Evolutionary conservation across 2,329 filamentous ascomycete species (phyloP).

Genomic region (Ceratocystis diversiconidia): DNA sequence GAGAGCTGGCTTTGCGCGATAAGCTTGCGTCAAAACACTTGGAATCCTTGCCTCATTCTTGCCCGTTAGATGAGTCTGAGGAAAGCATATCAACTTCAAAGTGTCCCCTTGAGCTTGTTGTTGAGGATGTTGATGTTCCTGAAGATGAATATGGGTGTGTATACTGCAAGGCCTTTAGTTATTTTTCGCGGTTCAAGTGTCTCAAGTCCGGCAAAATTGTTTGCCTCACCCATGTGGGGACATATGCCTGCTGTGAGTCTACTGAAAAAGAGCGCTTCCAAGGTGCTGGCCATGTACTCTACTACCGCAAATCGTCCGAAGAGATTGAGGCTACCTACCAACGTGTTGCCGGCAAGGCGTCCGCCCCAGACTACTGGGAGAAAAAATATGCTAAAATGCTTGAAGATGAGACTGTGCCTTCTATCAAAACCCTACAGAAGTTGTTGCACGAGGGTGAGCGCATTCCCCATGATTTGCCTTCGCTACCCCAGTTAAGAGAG

Average conservation of each 20-base stretch:
- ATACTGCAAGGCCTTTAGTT: constrained; percentile 85
- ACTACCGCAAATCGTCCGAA: constrained; percentile 63
- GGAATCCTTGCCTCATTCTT: constrained; percentile 39
- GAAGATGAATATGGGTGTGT: constrained; percentile 89
- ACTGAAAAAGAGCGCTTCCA: constrained; percentile 51
- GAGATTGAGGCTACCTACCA: constrained; percentile 51
- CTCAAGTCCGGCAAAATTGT: constrained; percentile 64
- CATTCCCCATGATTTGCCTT: constrained; percentile 79
- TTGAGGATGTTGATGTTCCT: constrained; percentile 59
- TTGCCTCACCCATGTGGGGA: constrained; percentile 70
- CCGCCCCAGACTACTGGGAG: constrained; percentile 75
- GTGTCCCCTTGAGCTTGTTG: constrained; percentile 47
- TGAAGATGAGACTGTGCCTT: constrained; percentile 69
- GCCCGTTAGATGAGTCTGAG: constrained; percentile 30
- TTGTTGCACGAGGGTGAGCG: constrained; percentile 88
- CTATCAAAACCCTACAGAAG: constrained; percentile 70
- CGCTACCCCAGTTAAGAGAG: constrained; percentile 63
- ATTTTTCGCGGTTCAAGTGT: constrained; percentile 81
- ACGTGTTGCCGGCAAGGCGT: constrained; percentile 75
- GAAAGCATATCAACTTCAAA: constrained; percentile 22
- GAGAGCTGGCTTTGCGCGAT: constrained; percentile 55
- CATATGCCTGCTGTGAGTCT: constrained; percentile 64
- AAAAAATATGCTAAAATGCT: constrained; percentile 77
- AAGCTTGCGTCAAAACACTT: constrained; percentile 54
- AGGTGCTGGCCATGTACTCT: constrained; percentile 57